phyloP scores from a whole-genome alignment of 495 filamentous ascomycete genomes.

The Tuber brumale region DNA sequence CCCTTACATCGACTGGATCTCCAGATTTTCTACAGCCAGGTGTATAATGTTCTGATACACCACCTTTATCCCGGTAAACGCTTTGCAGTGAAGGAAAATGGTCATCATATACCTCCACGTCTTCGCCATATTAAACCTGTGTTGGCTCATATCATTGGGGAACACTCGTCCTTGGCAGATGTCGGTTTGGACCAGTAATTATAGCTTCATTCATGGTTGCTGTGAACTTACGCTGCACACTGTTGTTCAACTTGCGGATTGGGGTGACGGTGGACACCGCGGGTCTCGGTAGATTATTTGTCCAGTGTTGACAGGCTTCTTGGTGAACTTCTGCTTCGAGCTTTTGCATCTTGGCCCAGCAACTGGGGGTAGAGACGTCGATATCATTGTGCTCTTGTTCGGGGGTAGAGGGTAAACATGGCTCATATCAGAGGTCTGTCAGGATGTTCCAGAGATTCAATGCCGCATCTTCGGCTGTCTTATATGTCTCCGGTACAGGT shows the following conservation, averaged over 20 bases:
- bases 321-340: slow-evolving; percentile 53
- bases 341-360: slow-evolving; percentile 69
- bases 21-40: too few relatives aligned
- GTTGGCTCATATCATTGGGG: slow-evolving; percentile 67
- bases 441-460: slow-evolving; percentile 80
- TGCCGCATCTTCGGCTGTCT: slow-evolving; percentile 81
- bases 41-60: too few relatives aligned
- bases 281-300: slow-evolving; percentile 61
- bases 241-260: slow-evolving; percentile 51
- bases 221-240: slow-evolving; percentile 57
- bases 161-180: slow-evolving; percentile 58
- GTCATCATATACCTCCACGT: slow-evolving; percentile 67
- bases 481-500: slow-evolving; percentile 46
- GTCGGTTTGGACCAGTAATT: slow-evolving; percentile 55
- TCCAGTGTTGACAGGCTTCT: slow-evolving; percentile 55
- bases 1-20: too few relatives aligned
- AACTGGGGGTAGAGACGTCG: slow-evolving; percentile 51
- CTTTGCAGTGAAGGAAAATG: too few relatives aligned
- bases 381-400: too few relatives aligned
- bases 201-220: slow-evolving; percentile 70
- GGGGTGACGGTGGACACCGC: slow-evolving; percentile 46
- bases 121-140: slow-evolving; percentile 52
- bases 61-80: too few relatives aligned
- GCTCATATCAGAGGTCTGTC: slow-evolving; percentile 60
- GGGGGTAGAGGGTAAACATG: slow-evolving; percentile 44